A percentile compares a stretch with the other conserved stretches of the same genome.
Evolutionary conservation across 164 flowering plant genomes (phyloP).

Genomic region (Kalanchoe fedtschenkoi): DNA sequence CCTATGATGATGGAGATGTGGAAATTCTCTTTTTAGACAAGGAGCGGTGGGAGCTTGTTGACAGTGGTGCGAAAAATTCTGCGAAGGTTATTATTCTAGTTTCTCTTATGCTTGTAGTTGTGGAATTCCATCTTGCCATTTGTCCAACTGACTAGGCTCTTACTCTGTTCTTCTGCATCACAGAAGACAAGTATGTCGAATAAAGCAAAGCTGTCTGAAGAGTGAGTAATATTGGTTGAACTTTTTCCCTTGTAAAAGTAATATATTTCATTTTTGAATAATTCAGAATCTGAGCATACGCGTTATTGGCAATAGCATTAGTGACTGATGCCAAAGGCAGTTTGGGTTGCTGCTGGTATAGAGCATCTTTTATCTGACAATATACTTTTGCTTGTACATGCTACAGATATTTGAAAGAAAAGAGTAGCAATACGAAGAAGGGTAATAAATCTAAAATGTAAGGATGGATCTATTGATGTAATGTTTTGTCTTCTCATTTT

Average conservation of each 20-base stretch:
- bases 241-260: not conserved
- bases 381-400: not conserved
- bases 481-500: not conserved
- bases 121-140: not conserved
- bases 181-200: constrained; percentile 39
- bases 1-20: constrained; percentile 88
- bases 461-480: constrained; percentile 15
- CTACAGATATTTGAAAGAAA: constrained; percentile 34
- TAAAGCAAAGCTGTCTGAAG: constrained; percentile 17
- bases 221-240: constrained; percentile 33
- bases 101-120: not conserved
- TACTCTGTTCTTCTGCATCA: constrained; percentile 6
- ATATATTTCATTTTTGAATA: not conserved
- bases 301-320: not conserved
- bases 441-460: constrained; percentile 41
- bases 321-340: not conserved
- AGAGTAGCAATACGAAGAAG: constrained; percentile 18
- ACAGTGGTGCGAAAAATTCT: constrained; percentile 26
- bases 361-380: too few relatives aligned
- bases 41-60: constrained; percentile 81
- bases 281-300: not conserved
- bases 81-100: constrained; percentile 31
- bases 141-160: not conserved
- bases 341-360: not conserved
- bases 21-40: constrained; percentile 67